Evolutionary conservation across 2,329 filamentous ascomycete genomes (phyloP).

Genomic region (Coniochaeta ligniaria): DNA sequence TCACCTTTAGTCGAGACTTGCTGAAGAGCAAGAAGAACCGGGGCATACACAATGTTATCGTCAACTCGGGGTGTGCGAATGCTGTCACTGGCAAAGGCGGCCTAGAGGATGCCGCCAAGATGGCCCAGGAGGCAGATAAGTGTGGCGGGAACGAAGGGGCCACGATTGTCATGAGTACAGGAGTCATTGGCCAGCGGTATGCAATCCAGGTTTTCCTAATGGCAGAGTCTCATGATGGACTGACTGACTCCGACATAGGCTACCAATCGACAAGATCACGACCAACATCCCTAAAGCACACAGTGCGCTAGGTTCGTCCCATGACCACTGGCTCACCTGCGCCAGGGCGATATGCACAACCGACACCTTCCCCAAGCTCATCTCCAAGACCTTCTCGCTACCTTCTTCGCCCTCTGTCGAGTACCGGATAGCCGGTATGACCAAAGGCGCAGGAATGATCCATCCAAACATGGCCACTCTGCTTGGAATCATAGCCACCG

Average conservation of each 20-base stretch:
- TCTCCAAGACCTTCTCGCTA: slow-evolving; percentile 76
- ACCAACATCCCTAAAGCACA: slow-evolving; percentile 73
- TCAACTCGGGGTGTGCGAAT: slow-evolving; percentile 96
- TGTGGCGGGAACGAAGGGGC: slow-evolving; percentile 38
- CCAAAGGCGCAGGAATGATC: slow-evolving; percentile 98
- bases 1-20: slow-evolving; percentile 73
- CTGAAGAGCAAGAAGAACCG: slow-evolving; percentile 58
- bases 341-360: slow-evolving; percentile 96
- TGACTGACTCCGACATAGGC: slow-evolving; percentile 33
- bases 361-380: slow-evolving; percentile 94
- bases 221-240: neutral
- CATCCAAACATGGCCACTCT: slow-evolving; percentile 98
- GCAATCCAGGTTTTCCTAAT: slow-evolving; percentile 10
- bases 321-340: slow-evolving; percentile 79
- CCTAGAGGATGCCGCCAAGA: slow-evolving; percentile 76
- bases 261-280: slow-evolving; percentile 88
- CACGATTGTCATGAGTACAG: slow-evolving; percentile 97
- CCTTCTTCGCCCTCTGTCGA: slow-evolving; percentile 68
- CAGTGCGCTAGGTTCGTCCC: slow-evolving; percentile 61
- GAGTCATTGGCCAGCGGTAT: slow-evolving; percentile 88
- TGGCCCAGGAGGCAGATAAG: slow-evolving; percentile 75
- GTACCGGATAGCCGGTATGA: slow-evolving; percentile 88
- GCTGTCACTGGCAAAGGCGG: slow-evolving; percentile 90
- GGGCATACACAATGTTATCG: slow-evolving; percentile 72
- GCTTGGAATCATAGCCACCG: slow-evolving; percentile 84